phyloP scores from a whole-genome alignment of 768 basidiomycete species.

The Tylopilus cervinicoccineus region DNA sequence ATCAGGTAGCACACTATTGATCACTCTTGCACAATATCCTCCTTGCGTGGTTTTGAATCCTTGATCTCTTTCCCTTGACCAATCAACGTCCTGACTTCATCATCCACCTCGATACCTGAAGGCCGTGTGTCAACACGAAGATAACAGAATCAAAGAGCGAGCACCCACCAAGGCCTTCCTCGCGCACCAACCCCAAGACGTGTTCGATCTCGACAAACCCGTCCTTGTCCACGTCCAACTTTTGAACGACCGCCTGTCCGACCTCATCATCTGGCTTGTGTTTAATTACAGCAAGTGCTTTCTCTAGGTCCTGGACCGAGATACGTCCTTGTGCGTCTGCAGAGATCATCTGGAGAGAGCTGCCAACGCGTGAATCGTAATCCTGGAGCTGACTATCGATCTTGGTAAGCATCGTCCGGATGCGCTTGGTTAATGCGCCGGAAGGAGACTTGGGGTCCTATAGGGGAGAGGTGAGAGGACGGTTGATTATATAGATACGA shows the following conservation, averaged over 20 bases:
- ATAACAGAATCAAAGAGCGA: background rate
- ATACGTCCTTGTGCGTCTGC: conserved; percentile 86
- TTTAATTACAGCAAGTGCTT: conserved; percentile 89
- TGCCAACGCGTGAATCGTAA: conserved; percentile 86
- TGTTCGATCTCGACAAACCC: conserved; percentile 95
- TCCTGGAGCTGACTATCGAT: conserved; percentile 89
- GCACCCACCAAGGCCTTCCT: conserved; percentile 75
- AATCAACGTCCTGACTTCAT: conserved; percentile 77
- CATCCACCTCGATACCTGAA: conserved; percentile 77
- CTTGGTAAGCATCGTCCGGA: conserved; percentile 93
- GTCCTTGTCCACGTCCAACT: conserved; percentile 94
- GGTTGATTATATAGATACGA: background rate
- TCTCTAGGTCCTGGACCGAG: conserved; percentile 82
- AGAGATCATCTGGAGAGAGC: conserved; percentile 80
- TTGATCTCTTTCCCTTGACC: conserved; percentile 82
- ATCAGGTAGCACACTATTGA: conserved; percentile 16
- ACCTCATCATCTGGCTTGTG: conserved; percentile 90
- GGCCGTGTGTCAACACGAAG: background rate
- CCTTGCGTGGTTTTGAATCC: conserved; percentile 80
- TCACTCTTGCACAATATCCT: conserved; percentile 87
- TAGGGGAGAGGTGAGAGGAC: background rate
- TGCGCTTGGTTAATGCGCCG: conserved; percentile 90
- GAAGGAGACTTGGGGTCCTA: conserved; percentile 78
- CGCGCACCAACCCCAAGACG: conserved; percentile 81
- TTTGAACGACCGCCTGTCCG: conserved; percentile 82